phyloP scores from a whole-genome alignment of 495 filamentous ascomycete species.

The Letharia lupina region DNA sequence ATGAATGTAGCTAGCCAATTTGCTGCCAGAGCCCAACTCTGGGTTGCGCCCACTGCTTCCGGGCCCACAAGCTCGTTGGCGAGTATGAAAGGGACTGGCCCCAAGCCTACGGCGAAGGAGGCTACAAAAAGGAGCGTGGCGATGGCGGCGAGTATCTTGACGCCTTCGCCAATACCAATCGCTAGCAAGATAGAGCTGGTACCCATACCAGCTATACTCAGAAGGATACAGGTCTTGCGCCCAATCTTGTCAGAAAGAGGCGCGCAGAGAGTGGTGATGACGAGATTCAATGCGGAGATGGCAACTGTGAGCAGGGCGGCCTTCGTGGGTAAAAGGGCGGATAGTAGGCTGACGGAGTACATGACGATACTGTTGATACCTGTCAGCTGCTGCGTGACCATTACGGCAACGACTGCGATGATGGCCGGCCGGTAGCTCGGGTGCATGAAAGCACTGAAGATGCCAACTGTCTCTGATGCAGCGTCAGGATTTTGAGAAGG shows the following conservation, averaged over 20 bases:
- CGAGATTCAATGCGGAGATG: conserved; percentile 77
- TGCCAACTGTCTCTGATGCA: conserved; percentile 47
- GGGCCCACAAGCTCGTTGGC: conserved; percentile 80
- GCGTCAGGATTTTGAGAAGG: conserved; percentile 26
- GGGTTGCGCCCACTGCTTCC: conserved; percentile 81
- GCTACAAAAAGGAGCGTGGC: conserved; percentile 78
- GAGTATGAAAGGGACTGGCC: conserved; percentile 90
- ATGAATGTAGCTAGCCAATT: conserved; percentile 90
- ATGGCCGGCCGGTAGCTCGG: conserved; percentile 65
- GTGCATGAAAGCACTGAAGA: conserved; percentile 55
- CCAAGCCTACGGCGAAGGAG: conserved; percentile 83
- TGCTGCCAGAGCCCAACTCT: conserved; percentile 72
- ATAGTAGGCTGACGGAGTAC: conserved; percentile 88
- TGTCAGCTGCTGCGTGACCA: conserved; percentile 85
- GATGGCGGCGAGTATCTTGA: conserved; percentile 67
- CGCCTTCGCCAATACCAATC: conserved; percentile 57
- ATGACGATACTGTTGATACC: conserved; percentile 97
- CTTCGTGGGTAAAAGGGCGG: conserved; percentile 63
- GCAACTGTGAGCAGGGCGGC: conserved; percentile 74
- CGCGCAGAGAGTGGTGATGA: conserved; percentile 71
- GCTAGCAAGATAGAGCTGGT: conserved; percentile 64
- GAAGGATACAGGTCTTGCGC: conserved; percentile 71
- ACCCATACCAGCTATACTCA: conserved; percentile 78
- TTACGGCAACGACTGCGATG: conserved; percentile 77
- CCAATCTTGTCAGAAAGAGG: conserved; percentile 79